Base-by-base conservation (phyloP, 164 flowering plant species). In the Magnolia sinica region DNA sequence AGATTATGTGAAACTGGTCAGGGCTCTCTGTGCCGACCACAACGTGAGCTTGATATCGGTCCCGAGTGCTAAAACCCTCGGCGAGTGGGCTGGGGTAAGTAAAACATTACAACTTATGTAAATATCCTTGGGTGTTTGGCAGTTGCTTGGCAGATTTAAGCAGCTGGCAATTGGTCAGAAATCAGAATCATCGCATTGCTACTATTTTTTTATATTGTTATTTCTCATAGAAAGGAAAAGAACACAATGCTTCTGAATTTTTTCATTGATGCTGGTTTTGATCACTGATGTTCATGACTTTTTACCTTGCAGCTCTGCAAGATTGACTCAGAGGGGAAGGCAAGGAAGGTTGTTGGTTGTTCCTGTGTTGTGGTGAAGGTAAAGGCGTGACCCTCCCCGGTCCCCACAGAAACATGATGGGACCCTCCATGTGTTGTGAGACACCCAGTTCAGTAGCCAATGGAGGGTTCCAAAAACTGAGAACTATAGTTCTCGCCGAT, bases 51-150 rank as follows among this genome's bases (percentile, higher is more conserved):
- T 94, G 82, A 81, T 94, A 6, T 77, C 92, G 8, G 92, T 91
- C 73, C 94, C 96, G 4, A 89, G 87, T 87, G 91, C 92, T 4
- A 92, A 92, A 78, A 89, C 93, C 63, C 91, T 92, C 63, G 95
- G 95, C 61, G 94, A 94, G 79, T 93, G 96, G 98, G 87, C 91
- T 83, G 96, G 94, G 16, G 96, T 91, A 82, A 91, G 93, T 84
- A 14, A 20, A 27, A 20, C 11, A 50, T 50, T 50, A 8, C 50
- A 4, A 16, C 27, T 50, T 22, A 7, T 16, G 20, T 29, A 27
- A 8, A 20, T 51, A 11, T 29, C 5, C 14, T 19, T 63, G 1
- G 7, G 29, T 20, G 3, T 10, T 73, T 63, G 4, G 24, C 45
- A 37, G 45, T 37, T 37, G 45, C 45, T 37, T 5, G 45, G 45